Conservation (phyloP, 345 rosid genomes). For the Citrus maxima region DNA sequence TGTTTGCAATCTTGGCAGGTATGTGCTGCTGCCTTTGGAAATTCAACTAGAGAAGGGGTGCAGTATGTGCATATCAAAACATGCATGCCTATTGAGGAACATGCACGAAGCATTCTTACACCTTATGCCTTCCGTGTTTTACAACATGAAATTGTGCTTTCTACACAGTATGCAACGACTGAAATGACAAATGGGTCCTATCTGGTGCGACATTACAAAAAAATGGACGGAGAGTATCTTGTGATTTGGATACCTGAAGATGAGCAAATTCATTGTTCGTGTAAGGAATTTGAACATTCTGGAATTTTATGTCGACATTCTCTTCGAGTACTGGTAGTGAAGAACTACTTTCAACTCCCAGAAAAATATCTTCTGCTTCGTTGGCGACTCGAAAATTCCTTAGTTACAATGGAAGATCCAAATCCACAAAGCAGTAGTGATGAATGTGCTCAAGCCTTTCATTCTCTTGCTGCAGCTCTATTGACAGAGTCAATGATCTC, state of each 20-base stretch:
- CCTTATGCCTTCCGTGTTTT: conserved; percentile 72
- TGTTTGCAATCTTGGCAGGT: conserved; percentile 45
- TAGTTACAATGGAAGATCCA: conserved; percentile 39
- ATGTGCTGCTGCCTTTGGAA: conserved; percentile 45
- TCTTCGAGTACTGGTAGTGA: conserved; percentile 60
- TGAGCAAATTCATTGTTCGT: conserved; percentile 83
- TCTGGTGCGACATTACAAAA: conserved; percentile 70
- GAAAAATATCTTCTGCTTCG: conserved; percentile 72
- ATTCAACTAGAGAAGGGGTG: conserved; percentile 32
- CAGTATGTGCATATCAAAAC: conserved; percentile 59
- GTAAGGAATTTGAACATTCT: conserved; percentile 86
- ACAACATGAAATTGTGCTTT: conserved; percentile 76
- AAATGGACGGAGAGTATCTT: conserved; percentile 74
- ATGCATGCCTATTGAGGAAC: conserved; percentile 82
- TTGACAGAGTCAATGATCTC: conserved; percentile 62
- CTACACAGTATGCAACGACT: conserved; percentile 67
- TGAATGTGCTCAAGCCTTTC: conserved; percentile 59
- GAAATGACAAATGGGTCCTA: conserved; percentile 85
- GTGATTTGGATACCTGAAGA: conserved; percentile 72
- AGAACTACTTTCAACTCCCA: conserved; percentile 80
- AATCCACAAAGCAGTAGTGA: conserved; percentile 42
- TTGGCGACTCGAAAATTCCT: conserved; percentile 64
- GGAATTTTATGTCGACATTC: conserved; percentile 84
- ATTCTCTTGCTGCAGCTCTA: conserved; percentile 62
- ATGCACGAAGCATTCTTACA: conserved; percentile 66